phyloP scores from a whole-genome alignment of 2,329 filamentous ascomycete genomes.

The Aspergillus jensenii region DNA sequence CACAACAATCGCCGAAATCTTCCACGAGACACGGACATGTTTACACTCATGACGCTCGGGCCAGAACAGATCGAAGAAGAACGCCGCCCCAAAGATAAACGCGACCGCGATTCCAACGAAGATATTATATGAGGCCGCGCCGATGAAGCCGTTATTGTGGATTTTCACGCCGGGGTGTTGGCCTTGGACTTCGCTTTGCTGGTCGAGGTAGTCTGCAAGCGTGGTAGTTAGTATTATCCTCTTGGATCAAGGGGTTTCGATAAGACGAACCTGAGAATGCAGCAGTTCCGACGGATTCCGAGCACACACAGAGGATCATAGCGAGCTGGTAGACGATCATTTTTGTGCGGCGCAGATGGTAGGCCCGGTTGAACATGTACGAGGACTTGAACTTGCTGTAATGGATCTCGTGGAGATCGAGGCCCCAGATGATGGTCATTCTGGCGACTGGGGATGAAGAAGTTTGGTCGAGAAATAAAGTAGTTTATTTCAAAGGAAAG shows the following conservation, averaged over 20 bases:
- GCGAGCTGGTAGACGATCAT: slow-evolving; percentile 62
- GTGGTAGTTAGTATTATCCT: background rate
- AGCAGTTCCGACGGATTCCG: slow-evolving; percentile 57
- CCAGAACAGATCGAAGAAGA: slow-evolving; percentile 65
- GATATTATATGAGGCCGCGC: slow-evolving; percentile 58
- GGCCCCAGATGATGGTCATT: slow-evolving; percentile 57
- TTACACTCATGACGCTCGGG: slow-evolving; percentile 53
- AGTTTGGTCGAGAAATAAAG: too few species aligned
- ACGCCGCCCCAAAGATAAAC: slow-evolving; percentile 58
- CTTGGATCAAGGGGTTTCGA: background rate
- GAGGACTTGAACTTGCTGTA: slow-evolving; percentile 58
- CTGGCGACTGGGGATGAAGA: background rate
- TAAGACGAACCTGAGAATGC: slow-evolving; percentile 50
- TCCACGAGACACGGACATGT: slow-evolving; percentile 56
- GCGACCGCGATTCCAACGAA: slow-evolving; percentile 59
- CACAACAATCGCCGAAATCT: slow-evolving; percentile 50
- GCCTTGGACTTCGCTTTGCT: slow-evolving; percentile 49
- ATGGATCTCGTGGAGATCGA: slow-evolving; percentile 57
- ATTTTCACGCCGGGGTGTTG: slow-evolving; percentile 43
- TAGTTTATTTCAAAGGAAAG: too few species aligned
- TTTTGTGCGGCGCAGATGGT: slow-evolving; percentile 57
- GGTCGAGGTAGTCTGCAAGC: slow-evolving; percentile 53
- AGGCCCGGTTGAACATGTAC: slow-evolving; percentile 59
- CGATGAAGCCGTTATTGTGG: slow-evolving; percentile 58
- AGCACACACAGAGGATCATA: slow-evolving; percentile 58